Evolutionary conservation across 2,329 filamentous ascomycete species (phyloP).

Genomic region (Cytospora leucostoma): DNA sequence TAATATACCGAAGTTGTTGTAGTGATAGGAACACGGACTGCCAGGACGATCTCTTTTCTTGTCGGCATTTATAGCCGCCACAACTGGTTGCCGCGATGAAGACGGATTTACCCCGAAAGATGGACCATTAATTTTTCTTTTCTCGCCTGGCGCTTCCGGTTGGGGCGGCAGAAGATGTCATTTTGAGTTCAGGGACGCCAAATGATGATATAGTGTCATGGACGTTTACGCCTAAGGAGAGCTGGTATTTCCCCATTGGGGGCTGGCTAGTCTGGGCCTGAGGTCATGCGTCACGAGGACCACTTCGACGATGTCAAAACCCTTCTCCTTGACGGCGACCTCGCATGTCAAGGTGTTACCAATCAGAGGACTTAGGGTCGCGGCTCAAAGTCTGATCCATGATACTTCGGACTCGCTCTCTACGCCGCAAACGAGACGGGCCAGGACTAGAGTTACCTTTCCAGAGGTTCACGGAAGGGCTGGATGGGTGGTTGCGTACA

Average conservation of each 20-base stretch:
- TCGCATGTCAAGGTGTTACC: too few relatives aligned
- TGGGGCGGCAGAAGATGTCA: not conserved
- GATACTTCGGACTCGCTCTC: too few relatives aligned
- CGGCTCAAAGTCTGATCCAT: too few relatives aligned
- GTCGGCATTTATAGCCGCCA: not conserved
- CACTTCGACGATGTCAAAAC: too few relatives aligned
- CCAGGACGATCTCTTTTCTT: not conserved
- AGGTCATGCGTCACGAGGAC: not conserved
- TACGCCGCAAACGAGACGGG: too few relatives aligned
- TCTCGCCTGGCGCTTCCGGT: not conserved
- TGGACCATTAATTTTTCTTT: not conserved
- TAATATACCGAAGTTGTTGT: not conserved
- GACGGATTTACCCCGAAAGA: not conserved
- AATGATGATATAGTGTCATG: not conserved
- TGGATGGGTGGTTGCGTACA: constrained; percentile 14
- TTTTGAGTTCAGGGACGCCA: not conserved
- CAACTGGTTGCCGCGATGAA: not conserved
- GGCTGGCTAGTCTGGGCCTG: not conserved
- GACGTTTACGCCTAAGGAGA: not conserved
- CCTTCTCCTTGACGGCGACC: too few relatives aligned
- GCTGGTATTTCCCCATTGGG: not conserved
- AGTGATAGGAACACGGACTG: not conserved
- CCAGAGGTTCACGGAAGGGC: not conserved
- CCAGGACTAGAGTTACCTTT: constrained; percentile 4
- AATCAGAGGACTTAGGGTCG: too few relatives aligned